Conservation (phyloP, 192 early-diverging fungal species). For the Coemansia sp. region DNA sequence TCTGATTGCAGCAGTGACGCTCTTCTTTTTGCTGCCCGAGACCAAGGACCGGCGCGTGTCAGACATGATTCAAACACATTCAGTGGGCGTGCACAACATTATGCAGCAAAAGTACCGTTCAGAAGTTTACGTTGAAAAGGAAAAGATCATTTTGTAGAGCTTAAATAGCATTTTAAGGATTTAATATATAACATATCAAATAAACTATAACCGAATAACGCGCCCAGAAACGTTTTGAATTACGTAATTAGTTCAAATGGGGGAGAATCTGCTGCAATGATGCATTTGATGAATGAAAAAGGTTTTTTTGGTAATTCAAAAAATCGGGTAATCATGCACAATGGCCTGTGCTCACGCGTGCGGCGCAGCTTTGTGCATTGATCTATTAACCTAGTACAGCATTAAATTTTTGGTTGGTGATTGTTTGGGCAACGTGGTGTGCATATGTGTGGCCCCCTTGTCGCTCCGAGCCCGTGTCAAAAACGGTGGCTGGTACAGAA, state of each 20-base stretch:
- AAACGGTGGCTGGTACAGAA: slow-evolving; percentile 9
- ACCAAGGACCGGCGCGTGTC: slow-evolving; percentile 69
- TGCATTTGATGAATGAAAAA: neutral
- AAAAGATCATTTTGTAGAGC: neutral
- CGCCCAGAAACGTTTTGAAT: neutral
- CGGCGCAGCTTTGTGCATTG: slow-evolving; percentile 4
- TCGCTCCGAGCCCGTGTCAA: slow-evolving; percentile 4
- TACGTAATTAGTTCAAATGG: neutral
- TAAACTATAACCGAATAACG: neutral
- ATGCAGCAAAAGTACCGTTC: slow-evolving; percentile 17
- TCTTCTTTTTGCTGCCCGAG: slow-evolving; percentile 70
- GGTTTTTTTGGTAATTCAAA: neutral
- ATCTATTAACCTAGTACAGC: slow-evolving; percentile 1
- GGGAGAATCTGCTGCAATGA: neutral
- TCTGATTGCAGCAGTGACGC: slow-evolving; percentile 58
- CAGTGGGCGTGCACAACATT: slow-evolving; percentile 43
- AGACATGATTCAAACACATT: slow-evolving; percentile 54
- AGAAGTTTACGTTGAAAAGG: neutral
- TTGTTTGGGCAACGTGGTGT: neutral
- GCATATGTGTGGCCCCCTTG: neutral
- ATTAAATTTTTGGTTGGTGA: slow-evolving; percentile 6
- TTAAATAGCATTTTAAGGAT: neutral
- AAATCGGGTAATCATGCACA: slow-evolving; percentile 3
- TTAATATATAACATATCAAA: neutral
- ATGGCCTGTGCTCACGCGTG: neutral